These are phyloP conservation scores for Camelina laxa DNA, from an alignment of 345 rosid species.

Conservation along the genomic window DNA sequence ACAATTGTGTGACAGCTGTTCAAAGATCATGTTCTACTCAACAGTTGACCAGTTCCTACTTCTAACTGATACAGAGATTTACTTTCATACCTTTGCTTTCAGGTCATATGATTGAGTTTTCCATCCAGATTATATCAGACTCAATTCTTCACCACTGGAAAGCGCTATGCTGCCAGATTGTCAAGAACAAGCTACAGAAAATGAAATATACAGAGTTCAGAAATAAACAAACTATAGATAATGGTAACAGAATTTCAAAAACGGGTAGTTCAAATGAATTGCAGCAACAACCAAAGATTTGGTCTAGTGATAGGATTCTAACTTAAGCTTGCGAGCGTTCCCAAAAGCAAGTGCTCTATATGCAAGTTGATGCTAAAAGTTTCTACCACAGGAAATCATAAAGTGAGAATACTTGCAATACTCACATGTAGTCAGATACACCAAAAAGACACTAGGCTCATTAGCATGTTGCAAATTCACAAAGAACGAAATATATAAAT, in stretches of 20 bases:
- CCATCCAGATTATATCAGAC: no score
- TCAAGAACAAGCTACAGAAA: not conserved
- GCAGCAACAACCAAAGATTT: slow-evolving; percentile 53
- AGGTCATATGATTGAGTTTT: no score
- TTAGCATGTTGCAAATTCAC: not conserved
- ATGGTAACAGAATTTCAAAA: not conserved
- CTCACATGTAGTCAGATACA: not conserved
- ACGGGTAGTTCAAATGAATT: not conserved
- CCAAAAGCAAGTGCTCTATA: slow-evolving; percentile 30
- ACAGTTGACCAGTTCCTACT: no score
- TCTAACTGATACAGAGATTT: no score
- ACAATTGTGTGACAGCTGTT: no score
- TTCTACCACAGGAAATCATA: not conserved
- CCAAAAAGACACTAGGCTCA: not conserved
- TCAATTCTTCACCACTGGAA: no score
- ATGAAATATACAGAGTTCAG: slow-evolving; percentile 11
- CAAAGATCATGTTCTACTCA: no score
- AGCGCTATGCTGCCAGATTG: no score
- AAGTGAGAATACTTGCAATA: not conserved
- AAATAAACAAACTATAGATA: not conserved
- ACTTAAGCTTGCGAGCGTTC: slow-evolving; percentile 86
- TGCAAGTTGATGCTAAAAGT: not conserved
- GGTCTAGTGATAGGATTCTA: slow-evolving; percentile 84
- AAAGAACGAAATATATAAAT: not conserved
- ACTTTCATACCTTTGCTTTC: no score